Base-by-base conservation (phyloP, 2,329 filamentous ascomycete species). In the Phaeosphaeria sp. region DNA sequence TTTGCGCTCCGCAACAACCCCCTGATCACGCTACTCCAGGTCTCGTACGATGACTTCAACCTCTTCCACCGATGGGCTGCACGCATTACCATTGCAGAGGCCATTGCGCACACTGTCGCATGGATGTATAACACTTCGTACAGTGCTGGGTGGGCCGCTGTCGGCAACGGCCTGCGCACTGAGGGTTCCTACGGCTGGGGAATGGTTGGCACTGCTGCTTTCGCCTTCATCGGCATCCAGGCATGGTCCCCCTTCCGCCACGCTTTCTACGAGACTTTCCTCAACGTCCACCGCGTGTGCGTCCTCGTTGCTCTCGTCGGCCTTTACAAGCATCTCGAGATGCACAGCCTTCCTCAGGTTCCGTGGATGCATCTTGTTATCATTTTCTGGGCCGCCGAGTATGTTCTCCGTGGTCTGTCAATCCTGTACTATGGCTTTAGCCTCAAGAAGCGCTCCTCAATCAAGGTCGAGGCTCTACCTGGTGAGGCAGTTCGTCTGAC, bases 31-130 rank as follows among this genome's bases (percentile, higher is more conserved):
- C 77, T 96, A 33, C 84, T 98, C 56, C 87, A 90, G 68, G 90
- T 98, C 75, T 94, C 91, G 76, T 99, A 97, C 79, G 95, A 98
- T 77, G 96, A 93, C 0, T 98, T 96, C 84, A 98, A 98, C 75
- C 87, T 95, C 9, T 81, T 95, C 50, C 92, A 96, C 76, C 86
- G 92, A 63, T 96, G 91, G 91, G 85, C 92, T 60, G 92, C 91
- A 25, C 86, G 92, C 23, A 86, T 93, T 44, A 85, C 90, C 42
- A 85, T 92, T 22, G 56, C 89, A 1, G 88, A 94, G 74, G 79
- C 84, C n/a, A 67, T 92, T 48, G 82, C 89, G 15, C 92, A 96
- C 77, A 89, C 88, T 1, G 68, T 86, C 39, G 86, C 87, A 44
- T 97, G 93, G 91, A 80, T 87, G 21, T 85, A 91, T 66, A 91